Evolutionary conservation across 257 asterid species (phyloP).

Genomic region (Fraxinus anomala): DNA sequence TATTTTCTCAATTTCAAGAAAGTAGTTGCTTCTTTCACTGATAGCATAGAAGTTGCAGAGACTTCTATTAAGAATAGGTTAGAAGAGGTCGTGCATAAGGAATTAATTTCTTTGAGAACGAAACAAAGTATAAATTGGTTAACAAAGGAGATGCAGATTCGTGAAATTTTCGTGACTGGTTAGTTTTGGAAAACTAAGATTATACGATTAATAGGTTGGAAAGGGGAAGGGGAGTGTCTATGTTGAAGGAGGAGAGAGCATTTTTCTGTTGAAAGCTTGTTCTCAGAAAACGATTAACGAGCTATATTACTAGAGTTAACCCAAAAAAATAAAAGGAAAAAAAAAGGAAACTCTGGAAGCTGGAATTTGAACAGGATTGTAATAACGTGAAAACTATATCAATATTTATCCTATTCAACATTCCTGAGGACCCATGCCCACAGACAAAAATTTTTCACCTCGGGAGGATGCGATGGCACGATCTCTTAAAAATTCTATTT

Average conservation of each 20-base stretch:
- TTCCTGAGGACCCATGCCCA: neutral
- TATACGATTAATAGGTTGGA: neutral
- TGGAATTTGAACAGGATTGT: neutral
- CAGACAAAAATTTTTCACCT: neutral
- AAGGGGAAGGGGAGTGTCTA: neutral
- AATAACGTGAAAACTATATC: neutral
- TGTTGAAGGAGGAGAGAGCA: neutral
- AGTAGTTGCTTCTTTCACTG: conserved; percentile 1
- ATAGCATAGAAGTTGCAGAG: neutral
- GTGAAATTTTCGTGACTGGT: neutral
- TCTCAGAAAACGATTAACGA: neutral
- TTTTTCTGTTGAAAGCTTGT: neutral
- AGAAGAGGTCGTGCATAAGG: neutral
- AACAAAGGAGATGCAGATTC: neutral
- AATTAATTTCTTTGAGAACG: neutral
- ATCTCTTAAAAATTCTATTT: neutral
- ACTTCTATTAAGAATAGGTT: neutral
- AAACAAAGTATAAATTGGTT: neutral
- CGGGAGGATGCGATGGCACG: neutral
- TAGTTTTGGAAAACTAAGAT: neutral
- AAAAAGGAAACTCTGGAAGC: neutral
- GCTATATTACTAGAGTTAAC: neutral
- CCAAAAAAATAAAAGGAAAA: too few species aligned
- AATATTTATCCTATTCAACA: neutral
- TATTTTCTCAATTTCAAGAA: neutral